phyloP scores from a whole-genome alignment of 257 asterid species.

The Gentiana straminea region DNA sequence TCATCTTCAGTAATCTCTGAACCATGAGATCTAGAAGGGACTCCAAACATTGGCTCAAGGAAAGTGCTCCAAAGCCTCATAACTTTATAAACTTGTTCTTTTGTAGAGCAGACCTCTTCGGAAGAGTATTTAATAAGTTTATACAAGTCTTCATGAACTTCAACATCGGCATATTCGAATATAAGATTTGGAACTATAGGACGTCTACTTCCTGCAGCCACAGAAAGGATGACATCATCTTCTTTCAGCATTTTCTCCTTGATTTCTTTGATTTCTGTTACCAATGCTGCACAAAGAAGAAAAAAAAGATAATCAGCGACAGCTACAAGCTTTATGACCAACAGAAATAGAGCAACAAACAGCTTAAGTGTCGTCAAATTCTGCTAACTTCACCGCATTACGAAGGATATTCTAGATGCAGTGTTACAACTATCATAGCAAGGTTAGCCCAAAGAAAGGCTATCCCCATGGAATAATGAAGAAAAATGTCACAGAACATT shows the following conservation, averaged over 20 bases:
- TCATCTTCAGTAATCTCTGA: conserved; percentile 47
- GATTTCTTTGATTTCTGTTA: conserved; percentile 79
- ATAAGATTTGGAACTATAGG: conserved; percentile 60
- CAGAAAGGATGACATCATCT: conserved; percentile 58
- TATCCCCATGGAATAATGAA: neutral
- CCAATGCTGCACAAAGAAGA: conserved; percentile 46
- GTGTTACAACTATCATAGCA: too few species aligned
- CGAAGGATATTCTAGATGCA: too few species aligned
- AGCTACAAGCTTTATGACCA: conserved; percentile 8
- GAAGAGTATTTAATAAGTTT: conserved; percentile 80
- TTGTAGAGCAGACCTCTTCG: conserved; percentile 88
- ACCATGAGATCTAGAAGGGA: conserved; percentile 42
- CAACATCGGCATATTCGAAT: conserved; percentile 63
- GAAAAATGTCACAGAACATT: neutral
- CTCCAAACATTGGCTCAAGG: conserved; percentile 77
- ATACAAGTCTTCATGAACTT: conserved; percentile 76
- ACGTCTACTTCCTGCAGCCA: conserved; percentile 82
- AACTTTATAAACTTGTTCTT: conserved; percentile 77
- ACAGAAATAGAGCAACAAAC: conserved; percentile 4
- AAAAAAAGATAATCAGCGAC: conserved; percentile 12
- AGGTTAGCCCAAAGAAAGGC: neutral
- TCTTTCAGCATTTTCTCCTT: conserved; percentile 79
- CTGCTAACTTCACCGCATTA: too few species aligned
- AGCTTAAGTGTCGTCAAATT: neutral
- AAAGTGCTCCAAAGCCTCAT: conserved; percentile 81